Evolutionary conservation across 2,329 filamentous ascomycete genomes (phyloP).

Genomic region (Podosphaera leucotricha): DNA sequence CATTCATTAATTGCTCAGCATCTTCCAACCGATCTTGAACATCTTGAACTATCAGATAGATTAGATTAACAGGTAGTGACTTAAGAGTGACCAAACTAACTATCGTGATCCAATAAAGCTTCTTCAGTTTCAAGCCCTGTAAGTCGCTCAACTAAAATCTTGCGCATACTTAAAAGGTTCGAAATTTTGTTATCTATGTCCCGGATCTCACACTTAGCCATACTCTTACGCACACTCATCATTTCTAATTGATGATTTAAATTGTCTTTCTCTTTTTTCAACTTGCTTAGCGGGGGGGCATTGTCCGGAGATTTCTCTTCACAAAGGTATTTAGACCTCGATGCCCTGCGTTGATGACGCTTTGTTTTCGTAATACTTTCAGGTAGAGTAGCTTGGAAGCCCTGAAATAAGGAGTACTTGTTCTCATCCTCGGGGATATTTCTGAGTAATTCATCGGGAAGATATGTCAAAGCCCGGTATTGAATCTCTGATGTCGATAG

Average conservation of each 20-base stretch:
- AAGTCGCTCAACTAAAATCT: conserved; percentile 69
- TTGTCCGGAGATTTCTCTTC: conserved; percentile 29
- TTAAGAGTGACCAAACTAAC: conserved; percentile 24
- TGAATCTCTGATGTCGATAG: conserved; percentile 84
- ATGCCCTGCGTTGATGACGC: conserved; percentile 44
- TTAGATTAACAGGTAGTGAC: conserved; percentile 2
- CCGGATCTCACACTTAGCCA: conserved; percentile 86
- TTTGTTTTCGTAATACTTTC: conserved; percentile 44
- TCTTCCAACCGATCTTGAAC: conserved; percentile 37
- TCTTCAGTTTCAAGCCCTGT: conserved; percentile 80
- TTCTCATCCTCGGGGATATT: conserved; percentile 77
- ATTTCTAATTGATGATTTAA: conserved; percentile 76
- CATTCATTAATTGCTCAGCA: conserved; percentile 32
- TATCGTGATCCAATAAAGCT: conserved; percentile 66
- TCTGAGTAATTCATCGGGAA: conserved; percentile 70
- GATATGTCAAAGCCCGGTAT: conserved; percentile 66
- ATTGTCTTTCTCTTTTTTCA: conserved; percentile 58
- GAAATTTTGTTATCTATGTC: conserved; percentile 95
- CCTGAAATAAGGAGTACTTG: conserved; percentile 83
- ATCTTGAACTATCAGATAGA: conserved; percentile 28
- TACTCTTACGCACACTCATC: conserved; percentile 81
- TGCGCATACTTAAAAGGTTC: conserved; percentile 79
- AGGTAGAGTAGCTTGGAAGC: conserved; percentile 77
- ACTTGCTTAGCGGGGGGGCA: conserved; percentile 42
- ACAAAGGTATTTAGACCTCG: conserved; percentile 54